phyloP scores from a whole-genome alignment of 2,329 filamentous ascomycete species.

The Penicillium hesseltinei region DNA sequence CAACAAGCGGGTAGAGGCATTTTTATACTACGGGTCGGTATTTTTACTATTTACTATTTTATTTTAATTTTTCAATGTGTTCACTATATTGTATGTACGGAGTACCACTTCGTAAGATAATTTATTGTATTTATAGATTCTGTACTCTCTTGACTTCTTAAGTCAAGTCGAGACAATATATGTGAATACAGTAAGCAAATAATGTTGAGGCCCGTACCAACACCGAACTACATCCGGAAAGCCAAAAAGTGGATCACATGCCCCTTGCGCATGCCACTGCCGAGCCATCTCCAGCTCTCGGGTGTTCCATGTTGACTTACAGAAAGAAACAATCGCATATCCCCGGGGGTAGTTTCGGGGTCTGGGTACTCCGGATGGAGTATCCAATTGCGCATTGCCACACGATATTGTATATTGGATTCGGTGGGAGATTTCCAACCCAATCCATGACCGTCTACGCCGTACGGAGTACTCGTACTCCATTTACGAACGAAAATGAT shows the following conservation, averaged over 20 bases:
- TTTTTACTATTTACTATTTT: neutral
- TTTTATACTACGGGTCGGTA: neutral
- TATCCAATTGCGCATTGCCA: slow-evolving; percentile 9
- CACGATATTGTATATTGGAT: neutral
- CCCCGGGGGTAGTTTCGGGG: neutral
- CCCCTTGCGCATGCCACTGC: slow-evolving; percentile 2
- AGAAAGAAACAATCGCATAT: neutral
- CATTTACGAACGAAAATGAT: slow-evolving; percentile 20
- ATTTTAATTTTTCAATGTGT: neutral
- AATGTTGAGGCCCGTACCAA: neutral
- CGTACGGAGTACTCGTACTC: too few relatives aligned
- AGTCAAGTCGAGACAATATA: neutral
- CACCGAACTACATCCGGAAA: neutral
- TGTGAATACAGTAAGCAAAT: neutral
- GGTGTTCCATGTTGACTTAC: neutral
- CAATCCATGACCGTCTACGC: neutral
- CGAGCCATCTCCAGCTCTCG: neutral
- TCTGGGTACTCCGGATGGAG: neutral
- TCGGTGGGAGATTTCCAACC: neutral
- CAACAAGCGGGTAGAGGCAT: slow-evolving; percentile 18
- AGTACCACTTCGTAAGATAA: too few relatives aligned
- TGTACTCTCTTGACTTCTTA: neutral
- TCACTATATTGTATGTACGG: neutral
- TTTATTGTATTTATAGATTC: neutral
- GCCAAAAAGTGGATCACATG: slow-evolving; percentile 3